phyloP scores from a whole-genome alignment of 495 filamentous ascomycete genomes.

The Aspergillus cristatus region DNA sequence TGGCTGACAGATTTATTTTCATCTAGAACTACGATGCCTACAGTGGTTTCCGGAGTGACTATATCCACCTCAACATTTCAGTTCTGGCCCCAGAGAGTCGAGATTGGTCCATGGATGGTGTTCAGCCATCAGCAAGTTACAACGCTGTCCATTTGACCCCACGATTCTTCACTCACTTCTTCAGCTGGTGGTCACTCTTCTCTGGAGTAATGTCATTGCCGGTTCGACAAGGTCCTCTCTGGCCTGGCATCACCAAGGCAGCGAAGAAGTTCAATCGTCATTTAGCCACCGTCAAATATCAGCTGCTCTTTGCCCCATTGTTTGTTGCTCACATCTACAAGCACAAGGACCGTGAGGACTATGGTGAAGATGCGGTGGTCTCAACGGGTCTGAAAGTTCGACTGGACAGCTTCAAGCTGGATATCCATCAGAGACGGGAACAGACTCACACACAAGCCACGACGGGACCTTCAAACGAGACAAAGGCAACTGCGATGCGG shows the following conservation, averaged over 20 bases:
- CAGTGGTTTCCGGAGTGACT: slow-evolving; percentile 83
- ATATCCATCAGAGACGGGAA: slow-evolving; percentile 90
- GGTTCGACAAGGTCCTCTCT: slow-evolving; percentile 82
- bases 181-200: slow-evolving; percentile 95
- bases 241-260: slow-evolving; percentile 85
- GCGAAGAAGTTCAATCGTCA: slow-evolving; percentile 98
- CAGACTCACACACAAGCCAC: slow-evolving; percentile 68
- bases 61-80: slow-evolving; percentile 90
- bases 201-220: slow-evolving; percentile 91
- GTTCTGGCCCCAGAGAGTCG: slow-evolving; percentile 73
- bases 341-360: slow-evolving; percentile 90
- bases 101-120: slow-evolving; percentile 61
- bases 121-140: slow-evolving; percentile 73
- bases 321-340: slow-evolving; percentile 97
- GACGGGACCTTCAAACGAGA: slow-evolving; percentile 61
- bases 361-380: slow-evolving; percentile 67
- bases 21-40: slow-evolving; percentile 74
- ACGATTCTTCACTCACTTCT: slow-evolving; percentile 96
- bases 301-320: slow-evolving; percentile 79
- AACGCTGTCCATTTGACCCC: slow-evolving; percentile 91
- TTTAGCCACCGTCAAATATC: slow-evolving; percentile 95
- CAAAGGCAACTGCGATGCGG: slow-evolving; percentile 81
- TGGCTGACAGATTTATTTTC: slow-evolving; percentile 13
- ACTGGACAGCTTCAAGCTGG: slow-evolving; percentile 90
- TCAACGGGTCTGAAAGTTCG: slow-evolving; percentile 91